phyloP scores from a whole-genome alignment of 2,329 filamentous ascomycete genomes.

The Stromatinia cepivora region DNA sequence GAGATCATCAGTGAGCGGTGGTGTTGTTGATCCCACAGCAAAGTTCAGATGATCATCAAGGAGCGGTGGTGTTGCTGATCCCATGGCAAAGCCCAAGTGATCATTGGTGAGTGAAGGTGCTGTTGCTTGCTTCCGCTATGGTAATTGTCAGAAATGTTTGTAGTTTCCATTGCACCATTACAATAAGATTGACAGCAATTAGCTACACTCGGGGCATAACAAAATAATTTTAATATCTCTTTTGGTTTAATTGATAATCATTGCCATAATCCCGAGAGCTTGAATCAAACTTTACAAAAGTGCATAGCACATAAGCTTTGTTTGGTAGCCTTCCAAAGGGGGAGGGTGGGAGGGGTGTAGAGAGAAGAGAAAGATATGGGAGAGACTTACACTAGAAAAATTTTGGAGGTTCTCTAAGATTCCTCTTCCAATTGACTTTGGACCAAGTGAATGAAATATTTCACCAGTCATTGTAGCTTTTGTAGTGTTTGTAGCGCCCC shows the following conservation, averaged over 20 bases:
- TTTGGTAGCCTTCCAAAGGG: not conserved
- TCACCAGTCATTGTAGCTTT: not conserved
- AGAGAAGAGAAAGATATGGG: not conserved
- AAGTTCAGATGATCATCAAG: not conserved
- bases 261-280: not conserved
- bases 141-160: slow-evolving; percentile 3
- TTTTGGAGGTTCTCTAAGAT: slow-evolving; percentile 4
- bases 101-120: not conserved
- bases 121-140: slow-evolving; percentile 14
- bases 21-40: not conserved
- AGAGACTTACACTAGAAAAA: slow-evolving; percentile 4
- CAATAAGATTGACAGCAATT: not conserved
- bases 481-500: not conserved
- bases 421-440: slow-evolving; percentile 6
- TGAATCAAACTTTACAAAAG: not conserved
- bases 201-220: not conserved
- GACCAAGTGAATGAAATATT: not conserved
- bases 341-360: not conserved
- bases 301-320: not conserved
- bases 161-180: not conserved
- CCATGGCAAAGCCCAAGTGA: not conserved
- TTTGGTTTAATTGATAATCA: not conserved
- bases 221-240: not conserved
- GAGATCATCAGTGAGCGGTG: not conserved
- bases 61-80: not conserved